phyloP scores from a whole-genome alignment of 164 flowering plant species.

The Aristolochia fimbriata region DNA sequence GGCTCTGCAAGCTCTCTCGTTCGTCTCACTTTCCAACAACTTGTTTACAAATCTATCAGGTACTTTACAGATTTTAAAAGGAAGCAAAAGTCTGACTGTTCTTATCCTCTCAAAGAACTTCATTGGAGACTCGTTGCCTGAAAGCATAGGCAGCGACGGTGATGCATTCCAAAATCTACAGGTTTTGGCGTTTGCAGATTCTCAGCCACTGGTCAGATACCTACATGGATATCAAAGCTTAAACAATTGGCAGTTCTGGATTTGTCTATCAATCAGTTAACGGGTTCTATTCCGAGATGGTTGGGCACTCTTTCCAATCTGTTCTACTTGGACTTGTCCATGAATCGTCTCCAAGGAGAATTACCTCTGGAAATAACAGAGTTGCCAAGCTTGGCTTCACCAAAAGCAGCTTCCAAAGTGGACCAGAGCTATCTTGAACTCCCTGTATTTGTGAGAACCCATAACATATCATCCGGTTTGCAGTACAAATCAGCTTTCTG shows the following conservation, averaged over 20 bases:
- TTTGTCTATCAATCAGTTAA: conserved; percentile 37
- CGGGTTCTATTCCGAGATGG: conserved; percentile 47
- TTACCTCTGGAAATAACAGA: conserved; percentile 29
- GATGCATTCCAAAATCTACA: conserved; percentile 37
- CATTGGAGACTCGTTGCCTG: conserved; percentile 33
- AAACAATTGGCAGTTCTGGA: conserved; percentile 36
- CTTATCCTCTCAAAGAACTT: conserved; percentile 70
- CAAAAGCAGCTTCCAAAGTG: conserved; percentile 13
- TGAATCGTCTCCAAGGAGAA: conserved; percentile 34
- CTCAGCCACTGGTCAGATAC: conserved; percentile 32
- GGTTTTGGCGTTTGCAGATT: conserved; percentile 40
- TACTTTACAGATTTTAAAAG: conserved; percentile 45
- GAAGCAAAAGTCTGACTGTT: conserved; percentile 59
- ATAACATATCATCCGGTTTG: conserved; percentile 26
- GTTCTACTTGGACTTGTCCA: conserved; percentile 49
- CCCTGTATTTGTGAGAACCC: conserved; percentile 42
- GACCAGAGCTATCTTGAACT: conserved; percentile 27
- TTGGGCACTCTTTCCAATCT: conserved; percentile 38
- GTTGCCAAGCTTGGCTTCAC: conserved; percentile 21
- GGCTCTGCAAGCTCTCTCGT: conserved; percentile 39
- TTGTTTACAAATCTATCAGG: conserved; percentile 40
- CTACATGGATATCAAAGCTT: conserved; percentile 38
- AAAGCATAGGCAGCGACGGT: conserved; percentile 12
- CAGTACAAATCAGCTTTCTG: conserved; percentile 53
- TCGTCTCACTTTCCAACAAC: conserved; percentile 74